Evolutionary conservation across 495 filamentous ascomycete genomes (phyloP).

Genomic region (Penicillium fimorum): DNA sequence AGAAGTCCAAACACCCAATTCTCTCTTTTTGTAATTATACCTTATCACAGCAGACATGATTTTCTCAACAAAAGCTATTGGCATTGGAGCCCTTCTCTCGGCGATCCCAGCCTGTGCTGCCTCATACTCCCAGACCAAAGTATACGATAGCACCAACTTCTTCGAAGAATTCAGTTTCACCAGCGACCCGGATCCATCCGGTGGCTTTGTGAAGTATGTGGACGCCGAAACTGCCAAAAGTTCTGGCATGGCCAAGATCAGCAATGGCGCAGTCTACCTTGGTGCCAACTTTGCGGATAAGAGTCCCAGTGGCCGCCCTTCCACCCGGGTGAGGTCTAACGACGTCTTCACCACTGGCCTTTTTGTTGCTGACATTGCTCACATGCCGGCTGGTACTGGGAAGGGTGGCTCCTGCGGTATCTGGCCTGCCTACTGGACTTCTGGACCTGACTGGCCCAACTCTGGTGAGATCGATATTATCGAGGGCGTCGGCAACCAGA

Average conservation of each 20-base stretch:
- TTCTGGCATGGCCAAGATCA: conserved; percentile 53
- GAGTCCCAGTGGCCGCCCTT: conserved; percentile 50
- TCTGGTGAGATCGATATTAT: conserved; percentile 62
- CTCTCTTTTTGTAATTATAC: not conserved
- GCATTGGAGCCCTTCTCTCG: not conserved
- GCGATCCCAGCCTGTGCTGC: not conserved
- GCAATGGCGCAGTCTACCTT: conserved; percentile 42
- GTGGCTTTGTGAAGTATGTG: conserved; percentile 67
- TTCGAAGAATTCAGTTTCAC: conserved; percentile 56
- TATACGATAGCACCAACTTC: conserved; percentile 30
- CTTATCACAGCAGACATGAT: not conserved
- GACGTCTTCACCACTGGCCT: conserved; percentile 55
- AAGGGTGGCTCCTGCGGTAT: conserved; percentile 50
- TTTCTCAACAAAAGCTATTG: not conserved
- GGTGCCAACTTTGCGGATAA: conserved; percentile 40
- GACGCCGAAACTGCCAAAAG: conserved; percentile 49
- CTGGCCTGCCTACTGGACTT: conserved; percentile 52
- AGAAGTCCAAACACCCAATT: not conserved
- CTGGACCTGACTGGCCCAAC: conserved; percentile 29
- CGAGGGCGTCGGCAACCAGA: conserved; percentile 54
- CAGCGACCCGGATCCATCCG: conserved; percentile 58
- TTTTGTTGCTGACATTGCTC: conserved; percentile 59
- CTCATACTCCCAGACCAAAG: not conserved
- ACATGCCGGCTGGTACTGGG: conserved; percentile 46
- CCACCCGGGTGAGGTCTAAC: conserved; percentile 55